These are phyloP conservation scores for Colletotrichum echinochloae DNA, from an alignment of 2,329 filamentous ascomycete genomes.

Conservation along the genomic window DNA sequence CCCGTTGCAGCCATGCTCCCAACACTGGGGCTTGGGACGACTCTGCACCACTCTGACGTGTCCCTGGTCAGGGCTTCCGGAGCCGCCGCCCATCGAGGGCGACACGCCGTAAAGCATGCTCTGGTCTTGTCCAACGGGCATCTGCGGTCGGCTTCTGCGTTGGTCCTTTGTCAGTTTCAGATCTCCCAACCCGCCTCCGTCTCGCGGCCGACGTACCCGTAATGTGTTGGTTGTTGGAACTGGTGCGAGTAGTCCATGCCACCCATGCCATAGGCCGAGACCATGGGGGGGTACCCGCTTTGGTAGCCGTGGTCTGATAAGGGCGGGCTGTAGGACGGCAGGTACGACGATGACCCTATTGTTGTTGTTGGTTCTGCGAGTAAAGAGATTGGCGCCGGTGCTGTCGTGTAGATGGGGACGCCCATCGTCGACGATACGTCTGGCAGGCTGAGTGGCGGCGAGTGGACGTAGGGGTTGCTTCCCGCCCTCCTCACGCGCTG, in stretches of 20 bases:
- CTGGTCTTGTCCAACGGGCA: slow-evolving; percentile 54
- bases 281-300: slow-evolving; percentile 51
- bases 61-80: slow-evolving; percentile 49
- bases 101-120: slow-evolving; percentile 59
- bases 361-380: slow-evolving; percentile 62
- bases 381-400: slow-evolving; percentile 62
- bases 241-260: slow-evolving; percentile 57
- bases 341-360: slow-evolving; percentile 57
- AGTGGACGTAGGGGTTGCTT: slow-evolving; percentile 57
- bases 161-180: slow-evolving; percentile 21
- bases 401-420: slow-evolving; percentile 65
- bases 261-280: slow-evolving; percentile 55
- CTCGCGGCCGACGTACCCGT: slow-evolving; percentile 51
- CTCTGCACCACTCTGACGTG: slow-evolving; percentile 79
- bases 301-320: slow-evolving; percentile 56
- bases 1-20: slow-evolving; percentile 97
- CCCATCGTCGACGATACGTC: slow-evolving; percentile 56
- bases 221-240: slow-evolving; percentile 51
- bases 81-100: slow-evolving; percentile 51
- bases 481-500: slow-evolving; percentile 63
- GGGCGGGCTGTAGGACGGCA: slow-evolving; percentile 63
- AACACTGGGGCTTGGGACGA: slow-evolving; percentile 93
- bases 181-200: not conserved
- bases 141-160: slow-evolving; percentile 53
- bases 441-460: slow-evolving; percentile 57